Conservation (phyloP, 768 basidiomycete genomes). For the Vararia minispora region DNA sequence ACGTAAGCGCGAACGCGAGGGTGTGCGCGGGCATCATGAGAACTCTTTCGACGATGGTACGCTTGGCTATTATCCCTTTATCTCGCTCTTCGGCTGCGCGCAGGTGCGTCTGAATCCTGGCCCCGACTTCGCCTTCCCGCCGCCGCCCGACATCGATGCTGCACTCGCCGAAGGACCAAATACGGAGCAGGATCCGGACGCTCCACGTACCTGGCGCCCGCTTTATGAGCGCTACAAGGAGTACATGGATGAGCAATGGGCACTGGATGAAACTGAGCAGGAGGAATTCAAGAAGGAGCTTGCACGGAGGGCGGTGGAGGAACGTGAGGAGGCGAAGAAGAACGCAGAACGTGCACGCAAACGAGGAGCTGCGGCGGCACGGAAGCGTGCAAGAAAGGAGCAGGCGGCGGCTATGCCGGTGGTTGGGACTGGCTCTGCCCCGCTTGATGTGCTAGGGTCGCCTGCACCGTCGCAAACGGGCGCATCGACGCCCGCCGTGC, state of each 20-base stretch:
- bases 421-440: not conserved
- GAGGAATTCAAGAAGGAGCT: slow-evolving; percentile 42
- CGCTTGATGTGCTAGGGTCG: too few relatives aligned
- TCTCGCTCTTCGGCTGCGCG: slow-evolving; percentile 88
- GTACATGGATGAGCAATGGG: slow-evolving; percentile 76
- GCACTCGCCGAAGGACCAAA: slow-evolving; percentile 33
- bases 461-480: slow-evolving; percentile 14
- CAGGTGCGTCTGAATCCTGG: slow-evolving; percentile 81
- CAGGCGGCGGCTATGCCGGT: slow-evolving; percentile 5
- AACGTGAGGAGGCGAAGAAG: slow-evolving; percentile 64
- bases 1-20: slow-evolving; percentile 50
- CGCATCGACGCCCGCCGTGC: slow-evolving; percentile 10
- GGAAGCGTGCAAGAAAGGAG: slow-evolving; percentile 35
- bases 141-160: slow-evolving; percentile 67
- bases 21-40: slow-evolving; percentile 60
- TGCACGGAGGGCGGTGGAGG: slow-evolving; percentile 29
- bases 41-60: slow-evolving; percentile 91
- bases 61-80: slow-evolving; percentile 91
- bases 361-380: slow-evolving; percentile 40
- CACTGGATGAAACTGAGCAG: slow-evolving; percentile 68
- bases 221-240: slow-evolving; percentile 77
- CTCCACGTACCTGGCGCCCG: slow-evolving; percentile 56
- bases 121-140: slow-evolving; percentile 73
- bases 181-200: slow-evolving; percentile 19
- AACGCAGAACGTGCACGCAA: slow-evolving; percentile 36